phyloP scores from a whole-genome alignment of 495 filamentous ascomycete genomes.

The Thozetella sp. region DNA sequence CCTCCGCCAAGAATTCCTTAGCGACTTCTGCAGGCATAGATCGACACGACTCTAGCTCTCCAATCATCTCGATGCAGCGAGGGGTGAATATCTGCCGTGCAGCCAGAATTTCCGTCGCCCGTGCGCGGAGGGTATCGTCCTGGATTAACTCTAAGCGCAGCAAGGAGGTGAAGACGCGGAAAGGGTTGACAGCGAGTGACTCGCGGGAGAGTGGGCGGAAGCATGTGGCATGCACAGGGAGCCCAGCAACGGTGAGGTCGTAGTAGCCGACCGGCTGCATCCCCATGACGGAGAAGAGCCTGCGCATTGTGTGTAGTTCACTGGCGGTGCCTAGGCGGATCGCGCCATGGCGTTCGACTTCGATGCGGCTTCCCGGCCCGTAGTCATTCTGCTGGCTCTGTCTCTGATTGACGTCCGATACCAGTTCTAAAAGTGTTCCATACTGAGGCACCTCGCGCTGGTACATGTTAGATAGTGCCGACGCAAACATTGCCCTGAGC shows the following conservation, averaged over 20 bases:
- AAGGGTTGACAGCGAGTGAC: conserved; percentile 33
- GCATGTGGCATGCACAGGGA: conserved; percentile 45
- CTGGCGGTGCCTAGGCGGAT: conserved; percentile 40
- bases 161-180: conserved; percentile 46
- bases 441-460: conserved; percentile 41
- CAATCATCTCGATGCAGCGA: conserved; percentile 26
- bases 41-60: conserved; percentile 21
- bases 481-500: conserved; percentile 33
- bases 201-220: conserved; percentile 33
- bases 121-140: conserved; percentile 18
- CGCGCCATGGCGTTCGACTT: conserved; percentile 43
- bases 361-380: conserved; percentile 27
- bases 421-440: conserved; percentile 33
- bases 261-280: conserved; percentile 49
- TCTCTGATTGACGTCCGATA: conserved; percentile 29
- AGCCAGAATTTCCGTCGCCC: conserved; percentile 26
- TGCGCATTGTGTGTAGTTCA: conserved; percentile 36
- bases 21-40: conserved; percentile 17
- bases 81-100: conserved; percentile 39
- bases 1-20: conserved; percentile 32
- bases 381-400: neutral
- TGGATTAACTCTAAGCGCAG: conserved; percentile 35
- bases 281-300: conserved; percentile 41
- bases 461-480: conserved; percentile 42
- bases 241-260: conserved; percentile 36